Conservation (phyloP, 192 early-diverging fungal genomes). For the Tieghemiomyces parasiticus region DNA sequence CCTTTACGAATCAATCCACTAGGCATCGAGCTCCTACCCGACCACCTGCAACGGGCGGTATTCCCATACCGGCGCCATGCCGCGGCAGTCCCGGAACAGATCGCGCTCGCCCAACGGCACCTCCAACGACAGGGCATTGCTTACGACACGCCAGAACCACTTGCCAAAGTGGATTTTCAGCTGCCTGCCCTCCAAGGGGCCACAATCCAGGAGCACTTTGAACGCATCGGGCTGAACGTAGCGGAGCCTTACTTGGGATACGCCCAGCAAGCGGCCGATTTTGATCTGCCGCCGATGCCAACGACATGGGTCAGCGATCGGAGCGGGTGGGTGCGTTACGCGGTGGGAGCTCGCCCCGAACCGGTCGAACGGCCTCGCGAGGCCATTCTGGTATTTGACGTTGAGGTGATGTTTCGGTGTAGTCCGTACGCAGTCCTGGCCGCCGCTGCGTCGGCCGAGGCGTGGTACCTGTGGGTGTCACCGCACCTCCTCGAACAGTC, state of each 20-base stretch:
- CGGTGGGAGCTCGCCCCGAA: slow-evolving; percentile 17
- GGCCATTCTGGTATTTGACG: slow-evolving; percentile 67
- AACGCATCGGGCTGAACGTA: slow-evolving; percentile 46
- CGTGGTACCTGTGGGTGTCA: slow-evolving; percentile 90
- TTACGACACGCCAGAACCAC: slow-evolving; percentile 18
- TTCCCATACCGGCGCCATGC: slow-evolving; percentile 16
- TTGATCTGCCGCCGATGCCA: slow-evolving; percentile 22
- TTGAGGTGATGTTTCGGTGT: slow-evolving; percentile 56
- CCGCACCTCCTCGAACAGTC: slow-evolving; percentile 48
- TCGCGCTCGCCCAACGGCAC: slow-evolving; percentile 21
- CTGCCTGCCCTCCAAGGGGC: slow-evolving; percentile 33
- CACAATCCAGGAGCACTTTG: slow-evolving; percentile 68
- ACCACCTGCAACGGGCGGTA: slow-evolving; percentile 18
- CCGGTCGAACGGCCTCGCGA: slow-evolving; percentile 34
- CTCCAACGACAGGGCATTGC: slow-evolving; percentile 25
- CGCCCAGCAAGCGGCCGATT: slow-evolving; percentile 28
- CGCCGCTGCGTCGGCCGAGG: slow-evolving; percentile 44
- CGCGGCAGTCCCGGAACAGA: slow-evolving; percentile 19
- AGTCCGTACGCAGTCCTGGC: slow-evolving; percentile 72
- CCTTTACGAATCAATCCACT: slow-evolving; percentile 27
- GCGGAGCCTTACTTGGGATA: slow-evolving; percentile 38
- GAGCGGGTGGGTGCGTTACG: slow-evolving; percentile 77
- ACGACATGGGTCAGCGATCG: slow-evolving; percentile 34
- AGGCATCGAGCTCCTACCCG: slow-evolving; percentile 28
- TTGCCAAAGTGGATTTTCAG: slow-evolving; percentile 27